Evolutionary conservation across 495 filamentous ascomycete species (phyloP).

Genomic region (Hyaloscypha variabilis): DNA sequence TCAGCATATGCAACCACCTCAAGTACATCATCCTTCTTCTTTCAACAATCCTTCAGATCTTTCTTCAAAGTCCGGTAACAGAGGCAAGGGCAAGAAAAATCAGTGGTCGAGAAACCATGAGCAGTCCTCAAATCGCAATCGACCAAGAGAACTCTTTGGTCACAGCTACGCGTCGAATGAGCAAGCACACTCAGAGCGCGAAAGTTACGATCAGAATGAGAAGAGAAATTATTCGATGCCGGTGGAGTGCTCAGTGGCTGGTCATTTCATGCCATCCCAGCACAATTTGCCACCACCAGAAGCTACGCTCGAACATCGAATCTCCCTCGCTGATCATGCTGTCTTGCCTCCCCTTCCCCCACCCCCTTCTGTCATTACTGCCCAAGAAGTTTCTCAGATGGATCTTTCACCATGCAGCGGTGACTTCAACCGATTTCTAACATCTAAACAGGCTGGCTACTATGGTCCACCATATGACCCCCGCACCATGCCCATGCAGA

Average conservation of each 20-base stretch:
- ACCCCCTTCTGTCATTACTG: slow-evolving; percentile 34
- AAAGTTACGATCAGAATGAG: slow-evolving; percentile 17
- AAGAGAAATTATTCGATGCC: slow-evolving; percentile 12
- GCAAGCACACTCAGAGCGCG: slow-evolving; percentile 22
- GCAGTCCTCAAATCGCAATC: slow-evolving; percentile 42
- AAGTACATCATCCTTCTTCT: slow-evolving; percentile 68
- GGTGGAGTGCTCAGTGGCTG: slow-evolving; percentile 11
- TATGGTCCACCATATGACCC: slow-evolving; percentile 18
- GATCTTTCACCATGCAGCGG: slow-evolving; percentile 71
- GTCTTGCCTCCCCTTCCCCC: slow-evolving; percentile 10
- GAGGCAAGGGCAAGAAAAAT: slow-evolving; percentile 44
- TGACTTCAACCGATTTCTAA: slow-evolving; percentile 77
- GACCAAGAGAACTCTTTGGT: slow-evolving; percentile 32
- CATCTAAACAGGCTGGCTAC: slow-evolving; percentile 60
- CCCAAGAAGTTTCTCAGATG: slow-evolving; percentile 26
- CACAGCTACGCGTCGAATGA: slow-evolving; percentile 31
- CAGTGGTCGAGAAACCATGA: slow-evolving; percentile 44
- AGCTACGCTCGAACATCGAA: slow-evolving; percentile 15
- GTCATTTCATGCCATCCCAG: slow-evolving; percentile 20
- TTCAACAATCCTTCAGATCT: slow-evolving; percentile 34
- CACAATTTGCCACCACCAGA: slow-evolving; percentile 13
- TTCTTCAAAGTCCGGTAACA: slow-evolving; percentile 22
- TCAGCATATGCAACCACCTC: slow-evolving; percentile 60
- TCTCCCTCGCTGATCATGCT: slow-evolving; percentile 9
- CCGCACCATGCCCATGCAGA: slow-evolving; percentile 40